A percentile compares a stretch with the other conserved stretches of the same genome.
Conservation (phyloP, 495 filamentous ascomycete species). For the Penicillium bialowiezense region DNA sequence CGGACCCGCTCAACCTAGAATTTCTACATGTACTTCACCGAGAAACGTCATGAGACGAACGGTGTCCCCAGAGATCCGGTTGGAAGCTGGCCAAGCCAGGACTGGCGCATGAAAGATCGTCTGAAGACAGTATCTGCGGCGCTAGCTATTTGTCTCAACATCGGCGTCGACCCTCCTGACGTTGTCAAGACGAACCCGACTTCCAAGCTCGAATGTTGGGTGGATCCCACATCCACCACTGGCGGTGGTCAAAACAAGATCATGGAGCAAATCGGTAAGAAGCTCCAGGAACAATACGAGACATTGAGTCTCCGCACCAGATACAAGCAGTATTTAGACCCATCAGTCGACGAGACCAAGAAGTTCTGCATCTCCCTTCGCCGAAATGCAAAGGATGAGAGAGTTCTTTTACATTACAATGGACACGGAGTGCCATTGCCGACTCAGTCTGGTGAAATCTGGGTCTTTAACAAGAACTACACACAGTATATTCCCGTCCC, state of each 20-base stretch:
- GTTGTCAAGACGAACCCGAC: conserved; percentile 91
- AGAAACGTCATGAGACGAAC: conserved; percentile 95
- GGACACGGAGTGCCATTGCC: conserved; percentile 98
- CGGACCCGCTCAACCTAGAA: conserved; percentile 23
- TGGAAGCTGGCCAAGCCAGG: conserved; percentile 64
- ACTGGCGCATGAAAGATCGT: conserved; percentile 96
- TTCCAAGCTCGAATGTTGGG: conserved; percentile 94
- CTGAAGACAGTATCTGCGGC: conserved; percentile 96
- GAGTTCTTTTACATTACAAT: conserved; percentile 96
- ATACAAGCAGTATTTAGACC: conserved; percentile 95
- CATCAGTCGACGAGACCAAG: conserved; percentile 94
- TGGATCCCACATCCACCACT: conserved; percentile 77
- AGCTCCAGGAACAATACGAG: conserved; percentile 92
- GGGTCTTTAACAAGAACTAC: conserved; percentile 99
- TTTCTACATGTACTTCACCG: conserved; percentile 99
- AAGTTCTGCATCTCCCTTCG: conserved; percentile 89
- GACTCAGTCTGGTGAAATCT: conserved; percentile 93
- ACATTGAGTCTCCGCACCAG: conserved; percentile 88
- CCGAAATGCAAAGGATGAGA: conserved; percentile 89
- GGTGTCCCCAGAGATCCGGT: conserved; percentile 75
- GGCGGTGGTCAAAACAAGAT: conserved; percentile 70
- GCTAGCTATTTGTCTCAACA: conserved; percentile 90
- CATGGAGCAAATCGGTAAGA: conserved; percentile 92
- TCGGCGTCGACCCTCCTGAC: conserved; percentile 95
- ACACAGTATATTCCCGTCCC: conserved; percentile 99